Evolutionary conservation across 768 basidiomycete genomes (phyloP), one percentile per base, ranked within the genome.

Genomic region (Xerocomellus intermedius): DNA sequence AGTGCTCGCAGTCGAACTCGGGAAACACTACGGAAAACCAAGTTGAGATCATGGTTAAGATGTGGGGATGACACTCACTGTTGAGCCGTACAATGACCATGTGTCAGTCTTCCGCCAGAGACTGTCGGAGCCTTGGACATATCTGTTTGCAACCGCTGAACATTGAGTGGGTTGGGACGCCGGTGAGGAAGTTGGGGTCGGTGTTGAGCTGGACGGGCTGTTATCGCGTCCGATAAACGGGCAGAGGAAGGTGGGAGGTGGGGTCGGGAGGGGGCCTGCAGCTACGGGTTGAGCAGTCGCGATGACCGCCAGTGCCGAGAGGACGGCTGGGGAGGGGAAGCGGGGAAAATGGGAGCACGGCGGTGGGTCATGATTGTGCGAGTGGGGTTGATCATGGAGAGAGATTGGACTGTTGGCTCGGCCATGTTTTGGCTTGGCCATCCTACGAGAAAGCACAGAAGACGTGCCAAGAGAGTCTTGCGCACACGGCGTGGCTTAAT

Each of bases 61-160:
- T 10, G 33, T 5, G 10, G 7, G 17, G 30, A 36, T 9, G 3
- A 73, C 56, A 64, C 85, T 81, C 37, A 85, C 74, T 14, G 84
- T 81, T n/a, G 83, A 84, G n/a, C 89, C 88, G 61, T 85, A 88
- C 37, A 89, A 70, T 13, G 83, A 80, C 73, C 85, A 89, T 26
- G 65, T 60, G 9, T 74, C 71, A 2, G 79, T 74, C 65, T 76
- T 81, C 41, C 79, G 77, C 86, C 86, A 89, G 50, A 73, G 60
- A 5, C 79, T 82, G 72, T 86, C 84, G 12, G 69, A 36, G n/a
- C 74, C 82, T 59, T 75, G 64, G 37, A 74, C 69, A 66, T 77
- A 89, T 63, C 73, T 82, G 64, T 81, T 78, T 26, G 87, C 82
- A n/a, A 89, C 53, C 50, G 64, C 33, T 5, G 21, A 16, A 16